Conservation (phyloP, 768 basidiomycete species). For the Tulasnella sp. region DNA sequence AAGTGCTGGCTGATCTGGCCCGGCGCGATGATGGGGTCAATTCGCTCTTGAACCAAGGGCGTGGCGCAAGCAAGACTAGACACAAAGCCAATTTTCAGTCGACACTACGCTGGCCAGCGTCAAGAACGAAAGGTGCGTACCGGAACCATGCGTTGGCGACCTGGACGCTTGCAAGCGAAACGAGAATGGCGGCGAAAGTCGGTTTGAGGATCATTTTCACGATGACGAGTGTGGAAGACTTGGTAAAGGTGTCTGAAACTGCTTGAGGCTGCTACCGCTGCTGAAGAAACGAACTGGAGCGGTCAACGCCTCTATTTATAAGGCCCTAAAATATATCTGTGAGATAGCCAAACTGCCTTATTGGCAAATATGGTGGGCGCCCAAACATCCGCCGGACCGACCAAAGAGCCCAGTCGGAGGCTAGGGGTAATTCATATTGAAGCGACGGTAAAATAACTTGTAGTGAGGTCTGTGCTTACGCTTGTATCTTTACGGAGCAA, state of each 20-base stretch:
- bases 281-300: neutral
- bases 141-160: slow-evolving; percentile 32
- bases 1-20: slow-evolving; percentile 29
- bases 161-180: neutral
- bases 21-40: slow-evolving; percentile 33
- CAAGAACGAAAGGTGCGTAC: neutral
- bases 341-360: neutral
- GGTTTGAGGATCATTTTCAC: slow-evolving; percentile 19
- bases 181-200: slow-evolving; percentile 6
- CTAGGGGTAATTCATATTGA: neutral
- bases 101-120: neutral
- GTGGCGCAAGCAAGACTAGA: slow-evolving; percentile 22
- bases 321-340: neutral
- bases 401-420: neutral
- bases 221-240: neutral
- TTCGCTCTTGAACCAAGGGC: slow-evolving; percentile 31
- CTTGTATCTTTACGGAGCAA: neutral
- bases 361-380: neutral
- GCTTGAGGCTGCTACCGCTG: neutral
- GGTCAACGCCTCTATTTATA: neutral
- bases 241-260: neutral
- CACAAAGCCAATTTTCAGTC: neutral
- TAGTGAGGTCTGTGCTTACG: neutral
- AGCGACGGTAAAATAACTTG: neutral
- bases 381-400: neutral